Conservation (phyloP, 1,284 basidiomycete species). For the Pyrrhoderma noxium region DNA sequence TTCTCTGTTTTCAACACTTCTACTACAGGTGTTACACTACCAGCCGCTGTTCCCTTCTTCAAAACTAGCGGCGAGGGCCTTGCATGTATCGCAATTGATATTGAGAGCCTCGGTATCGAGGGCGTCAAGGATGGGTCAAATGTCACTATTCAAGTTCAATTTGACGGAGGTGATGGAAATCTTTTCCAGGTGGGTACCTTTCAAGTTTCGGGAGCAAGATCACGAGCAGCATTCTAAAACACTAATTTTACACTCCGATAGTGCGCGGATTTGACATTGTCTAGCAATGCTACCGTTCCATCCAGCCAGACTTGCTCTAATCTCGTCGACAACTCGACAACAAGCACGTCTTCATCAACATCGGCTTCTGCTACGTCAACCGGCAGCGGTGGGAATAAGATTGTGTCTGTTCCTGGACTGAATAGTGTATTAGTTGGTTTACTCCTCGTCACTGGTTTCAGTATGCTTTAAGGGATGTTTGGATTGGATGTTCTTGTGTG, state of each 20-base stretch:
- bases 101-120: slow-evolving; percentile 38
- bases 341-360: neutral
- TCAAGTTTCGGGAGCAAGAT: too few relatives aligned
- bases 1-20: slow-evolving; percentile 54
- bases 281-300: slow-evolving; percentile 37
- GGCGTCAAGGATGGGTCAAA: slow-evolving; percentile 48
- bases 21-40: slow-evolving; percentile 21
- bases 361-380: slow-evolving; percentile 3
- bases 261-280: slow-evolving; percentile 68
- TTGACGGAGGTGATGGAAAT: slow-evolving; percentile 57
- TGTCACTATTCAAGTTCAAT: slow-evolving; percentile 56
- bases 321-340: slow-evolving; percentile 14
- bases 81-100: slow-evolving; percentile 59
- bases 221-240: neutral
- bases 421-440: slow-evolving; percentile 3
- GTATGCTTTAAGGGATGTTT: slow-evolving; percentile 2
- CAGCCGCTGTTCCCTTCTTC: slow-evolving; percentile 39
- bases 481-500: too few relatives aligned
- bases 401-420: neutral
- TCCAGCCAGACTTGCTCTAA: slow-evolving; percentile 32
- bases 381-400: neutral
- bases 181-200: slow-evolving; percentile 58
- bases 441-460: slow-evolving; percentile 2
- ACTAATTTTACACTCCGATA: slow-evolving; percentile 22
- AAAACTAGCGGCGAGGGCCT: slow-evolving; percentile 45